phyloP scores from a whole-genome alignment of 164 flowering plant species.

The Amborella trichopoda region DNA sequence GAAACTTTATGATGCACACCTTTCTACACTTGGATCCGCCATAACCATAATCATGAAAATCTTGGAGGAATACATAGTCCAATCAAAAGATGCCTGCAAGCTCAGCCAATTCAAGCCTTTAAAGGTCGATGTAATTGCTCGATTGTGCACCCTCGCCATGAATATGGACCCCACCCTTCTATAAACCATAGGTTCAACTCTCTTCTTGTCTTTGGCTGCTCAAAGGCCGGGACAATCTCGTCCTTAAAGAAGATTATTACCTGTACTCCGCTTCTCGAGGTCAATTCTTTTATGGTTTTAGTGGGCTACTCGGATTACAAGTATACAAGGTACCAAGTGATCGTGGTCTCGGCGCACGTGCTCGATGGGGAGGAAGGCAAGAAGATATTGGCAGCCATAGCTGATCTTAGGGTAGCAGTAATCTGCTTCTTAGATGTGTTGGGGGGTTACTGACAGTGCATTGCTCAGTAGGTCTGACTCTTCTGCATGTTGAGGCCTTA shows the following conservation, averaged over 20 bases:
- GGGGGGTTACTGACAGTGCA: slow-evolving; percentile 78
- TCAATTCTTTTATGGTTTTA: slow-evolving; percentile 87
- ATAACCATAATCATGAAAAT: slow-evolving; percentile 65
- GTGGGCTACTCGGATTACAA: slow-evolving; percentile 91
- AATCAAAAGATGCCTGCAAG: slow-evolving; percentile 83
- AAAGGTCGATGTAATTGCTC: slow-evolving; percentile 87
- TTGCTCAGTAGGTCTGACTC: slow-evolving; percentile 81
- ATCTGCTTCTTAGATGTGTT: slow-evolving; percentile 80
- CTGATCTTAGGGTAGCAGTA: slow-evolving; percentile 86
- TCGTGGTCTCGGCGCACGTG: slow-evolving; percentile 88
- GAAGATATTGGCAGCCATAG: slow-evolving; percentile 82
- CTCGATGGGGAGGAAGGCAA: slow-evolving; percentile 87
- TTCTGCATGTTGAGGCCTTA: slow-evolving; percentile 86
- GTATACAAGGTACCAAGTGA: slow-evolving; percentile 79
- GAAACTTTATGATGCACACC: slow-evolving; percentile 87
- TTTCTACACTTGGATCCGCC: slow-evolving; percentile 76
- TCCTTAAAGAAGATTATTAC: slow-evolving; percentile 82
- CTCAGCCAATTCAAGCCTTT: slow-evolving; percentile 70
- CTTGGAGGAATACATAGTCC: slow-evolving; percentile 60
- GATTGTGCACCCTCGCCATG: slow-evolving; percentile 82
- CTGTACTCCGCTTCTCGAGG: slow-evolving; percentile 91
- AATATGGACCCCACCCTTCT: slow-evolving; percentile 66
- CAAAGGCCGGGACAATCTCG: slow-evolving; percentile 89
- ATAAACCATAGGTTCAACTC: slow-evolving; percentile 86
- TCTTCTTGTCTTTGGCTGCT: slow-evolving; percentile 76